Percentiles rank a stretch among this genome's conserved stretches.
phyloP scores from a whole-genome alignment of 2,329 filamentous ascomycete genomes.

The Penicillium sp. region DNA sequence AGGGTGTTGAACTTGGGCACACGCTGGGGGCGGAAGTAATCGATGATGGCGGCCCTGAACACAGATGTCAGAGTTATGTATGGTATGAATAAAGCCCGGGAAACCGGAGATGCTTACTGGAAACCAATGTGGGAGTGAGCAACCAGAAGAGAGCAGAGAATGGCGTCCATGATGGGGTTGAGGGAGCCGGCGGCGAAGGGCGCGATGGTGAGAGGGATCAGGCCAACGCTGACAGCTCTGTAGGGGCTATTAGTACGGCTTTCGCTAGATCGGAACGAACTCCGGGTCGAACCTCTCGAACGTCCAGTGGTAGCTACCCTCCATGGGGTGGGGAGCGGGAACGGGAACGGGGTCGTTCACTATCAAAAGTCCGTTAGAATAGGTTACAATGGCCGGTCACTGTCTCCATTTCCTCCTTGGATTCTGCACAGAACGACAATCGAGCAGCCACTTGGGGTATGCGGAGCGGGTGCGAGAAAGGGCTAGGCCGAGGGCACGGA shows the following conservation, averaged over 20 bases:
- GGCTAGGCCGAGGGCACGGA: slow-evolving; percentile 6
- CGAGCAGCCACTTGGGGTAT: background rate
- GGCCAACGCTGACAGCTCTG: slow-evolving; percentile 73
- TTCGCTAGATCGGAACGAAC: background rate
- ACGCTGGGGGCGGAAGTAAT: slow-evolving; percentile 79
- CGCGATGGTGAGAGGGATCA: slow-evolving; percentile 83
- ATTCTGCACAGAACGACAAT: background rate
- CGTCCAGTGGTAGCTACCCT: slow-evolving; percentile 98
- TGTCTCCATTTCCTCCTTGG: background rate
- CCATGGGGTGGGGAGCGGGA: slow-evolving; percentile 70
- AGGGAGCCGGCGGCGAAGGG: slow-evolving; percentile 91
- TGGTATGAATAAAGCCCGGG: background rate
- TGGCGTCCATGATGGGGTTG: slow-evolving; percentile 84
- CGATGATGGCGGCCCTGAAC: slow-evolving; percentile 70
- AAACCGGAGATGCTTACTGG: slow-evolving; percentile 58
- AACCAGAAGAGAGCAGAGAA: slow-evolving; percentile 79
- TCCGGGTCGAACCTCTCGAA: slow-evolving; percentile 68
- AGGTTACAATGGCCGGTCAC: background rate
- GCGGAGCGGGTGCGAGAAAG: slow-evolving; percentile 1
- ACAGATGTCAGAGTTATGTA: slow-evolving; percentile 16
- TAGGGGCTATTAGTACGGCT: slow-evolving; percentile 10
- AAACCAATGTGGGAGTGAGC: slow-evolving; percentile 97
- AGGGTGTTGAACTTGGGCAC: slow-evolving; percentile 67
- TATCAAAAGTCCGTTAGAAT: slow-evolving; percentile 36
- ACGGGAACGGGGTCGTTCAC: slow-evolving; percentile 85